phyloP scores from a whole-genome alignment of 345 rosid genomes.

The Citrus hindsii region DNA sequence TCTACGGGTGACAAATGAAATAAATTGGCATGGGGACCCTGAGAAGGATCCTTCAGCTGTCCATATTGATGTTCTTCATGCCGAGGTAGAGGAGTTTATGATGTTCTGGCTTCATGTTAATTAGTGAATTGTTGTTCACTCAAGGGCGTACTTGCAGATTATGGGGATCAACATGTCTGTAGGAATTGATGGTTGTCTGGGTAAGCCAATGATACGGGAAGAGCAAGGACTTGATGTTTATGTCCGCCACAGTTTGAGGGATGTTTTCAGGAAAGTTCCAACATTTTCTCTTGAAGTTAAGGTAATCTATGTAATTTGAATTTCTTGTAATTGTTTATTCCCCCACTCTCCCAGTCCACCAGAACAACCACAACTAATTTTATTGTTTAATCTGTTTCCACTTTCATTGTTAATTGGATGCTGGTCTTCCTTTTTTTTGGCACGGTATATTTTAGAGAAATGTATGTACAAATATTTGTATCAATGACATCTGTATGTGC shows the following conservation, averaged over 20 bases:
- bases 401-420: not conserved
- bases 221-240: constrained; percentile 81
- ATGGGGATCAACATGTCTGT: constrained; percentile 91
- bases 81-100: constrained; percentile 54
- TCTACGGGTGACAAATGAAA: constrained; percentile 82
- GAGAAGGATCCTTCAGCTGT: constrained; percentile 93
- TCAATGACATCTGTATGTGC: not conserved
- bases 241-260: constrained; percentile 92
- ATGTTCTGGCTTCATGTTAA: constrained; percentile 5
- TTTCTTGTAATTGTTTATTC: not conserved
- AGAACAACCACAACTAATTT: not conserved
- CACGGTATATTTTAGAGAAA: not conserved
- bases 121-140: constrained; percentile 13
- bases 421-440: not conserved
- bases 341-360: not conserved
- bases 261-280: constrained; percentile 92
- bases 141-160: constrained; percentile 51
- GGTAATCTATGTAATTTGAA: constrained; percentile 39
- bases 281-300: constrained; percentile 83
- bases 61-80: constrained; percentile 89
- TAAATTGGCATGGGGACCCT: constrained; percentile 87
- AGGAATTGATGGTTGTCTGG: constrained; percentile 75
- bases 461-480: not conserved
- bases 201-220: constrained; percentile 87
- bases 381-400: not conserved